Conservation (phyloP, 176 grass and related monocot genomes). For the Phragmites australis region DNA sequence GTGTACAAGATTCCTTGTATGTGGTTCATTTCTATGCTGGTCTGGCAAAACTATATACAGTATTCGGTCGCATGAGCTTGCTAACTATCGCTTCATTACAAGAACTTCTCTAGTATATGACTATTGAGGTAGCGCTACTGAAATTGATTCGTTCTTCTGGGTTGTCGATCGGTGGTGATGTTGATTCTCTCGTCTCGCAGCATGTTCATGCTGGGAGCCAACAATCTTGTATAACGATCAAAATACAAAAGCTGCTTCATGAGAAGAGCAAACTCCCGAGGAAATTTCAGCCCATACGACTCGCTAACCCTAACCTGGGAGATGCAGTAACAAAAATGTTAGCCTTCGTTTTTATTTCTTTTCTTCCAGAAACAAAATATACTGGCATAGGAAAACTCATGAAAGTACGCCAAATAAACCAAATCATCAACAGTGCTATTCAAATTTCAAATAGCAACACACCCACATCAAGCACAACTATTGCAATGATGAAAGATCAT, state of each 20-base stretch:
- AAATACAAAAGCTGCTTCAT: slow-evolving; percentile 98
- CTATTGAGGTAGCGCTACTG: not conserved
- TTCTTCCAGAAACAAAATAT: not conserved
- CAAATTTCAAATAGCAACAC: not conserved
- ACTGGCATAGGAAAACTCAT: not conserved
- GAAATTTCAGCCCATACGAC: slow-evolving; percentile 91
- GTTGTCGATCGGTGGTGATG: slow-evolving; percentile 59
- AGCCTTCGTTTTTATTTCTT: slow-evolving; percentile 5
- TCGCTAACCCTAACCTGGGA: slow-evolving; percentile 94
- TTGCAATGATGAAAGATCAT: slow-evolving; percentile 9
- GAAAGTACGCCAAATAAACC: not conserved
- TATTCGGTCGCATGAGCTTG: not conserved
- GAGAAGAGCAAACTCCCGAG: slow-evolving; percentile 88
- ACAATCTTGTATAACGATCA: slow-evolving; percentile 83
- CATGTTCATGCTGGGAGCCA: slow-evolving; percentile 98
- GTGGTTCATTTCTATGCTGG: slow-evolving; percentile 10
- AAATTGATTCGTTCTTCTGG: slow-evolving; percentile 43
- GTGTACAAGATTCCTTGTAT: not conserved
- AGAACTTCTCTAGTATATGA: not conserved
- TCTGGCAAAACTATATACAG: slow-evolving; percentile 30
- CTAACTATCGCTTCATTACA: slow-evolving; percentile 4
- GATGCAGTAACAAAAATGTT: slow-evolving; percentile 25
- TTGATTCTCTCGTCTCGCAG: slow-evolving; percentile 83
- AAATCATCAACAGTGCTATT: not conserved
- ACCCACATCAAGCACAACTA: not conserved